phyloP scores from a whole-genome alignment of 2,329 filamentous ascomycete genomes.

The Lomentospora prolificans region DNA sequence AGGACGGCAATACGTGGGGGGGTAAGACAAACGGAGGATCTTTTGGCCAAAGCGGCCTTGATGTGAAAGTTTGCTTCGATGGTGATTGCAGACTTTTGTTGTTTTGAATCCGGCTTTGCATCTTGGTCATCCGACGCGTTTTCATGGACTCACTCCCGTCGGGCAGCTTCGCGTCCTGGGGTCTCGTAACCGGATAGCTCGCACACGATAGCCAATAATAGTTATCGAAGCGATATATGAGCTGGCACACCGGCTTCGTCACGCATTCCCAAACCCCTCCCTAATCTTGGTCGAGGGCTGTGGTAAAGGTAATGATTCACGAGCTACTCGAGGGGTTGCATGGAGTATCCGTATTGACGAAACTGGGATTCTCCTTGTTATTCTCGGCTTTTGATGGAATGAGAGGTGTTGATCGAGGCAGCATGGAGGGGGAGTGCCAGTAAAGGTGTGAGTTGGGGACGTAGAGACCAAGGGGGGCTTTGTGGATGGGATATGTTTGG shows the following conservation, averaged over 20 bases:
- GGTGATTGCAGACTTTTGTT: neutral
- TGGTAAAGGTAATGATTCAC: neutral
- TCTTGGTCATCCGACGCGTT: neutral
- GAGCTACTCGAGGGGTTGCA: neutral
- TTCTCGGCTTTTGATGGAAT: neutral
- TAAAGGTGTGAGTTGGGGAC: neutral
- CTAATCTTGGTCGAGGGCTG: neutral
- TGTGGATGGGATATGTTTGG: neutral
- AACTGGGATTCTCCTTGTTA: neutral
- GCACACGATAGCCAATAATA: neutral
- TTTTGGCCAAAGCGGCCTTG: neutral
- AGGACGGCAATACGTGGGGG: too few species aligned
- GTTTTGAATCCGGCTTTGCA: neutral
- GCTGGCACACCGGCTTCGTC: neutral
- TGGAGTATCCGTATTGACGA: neutral
- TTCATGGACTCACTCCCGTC: neutral
- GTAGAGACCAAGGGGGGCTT: neutral
- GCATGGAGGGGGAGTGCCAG: neutral
- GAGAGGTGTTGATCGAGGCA: neutral
- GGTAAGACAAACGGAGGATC: neutral
- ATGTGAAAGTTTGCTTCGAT: neutral
- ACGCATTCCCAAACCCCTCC: neutral
- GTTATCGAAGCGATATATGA: neutral
- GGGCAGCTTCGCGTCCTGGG: too few species aligned
- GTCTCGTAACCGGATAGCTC: too few species aligned